A percentile compares a stretch with the other conserved stretches of the same genome.
These are phyloP conservation scores for Flagelloscypha sp. DNA, from an alignment of 768 basidiomycete genomes.

Conservation along the genomic window DNA sequence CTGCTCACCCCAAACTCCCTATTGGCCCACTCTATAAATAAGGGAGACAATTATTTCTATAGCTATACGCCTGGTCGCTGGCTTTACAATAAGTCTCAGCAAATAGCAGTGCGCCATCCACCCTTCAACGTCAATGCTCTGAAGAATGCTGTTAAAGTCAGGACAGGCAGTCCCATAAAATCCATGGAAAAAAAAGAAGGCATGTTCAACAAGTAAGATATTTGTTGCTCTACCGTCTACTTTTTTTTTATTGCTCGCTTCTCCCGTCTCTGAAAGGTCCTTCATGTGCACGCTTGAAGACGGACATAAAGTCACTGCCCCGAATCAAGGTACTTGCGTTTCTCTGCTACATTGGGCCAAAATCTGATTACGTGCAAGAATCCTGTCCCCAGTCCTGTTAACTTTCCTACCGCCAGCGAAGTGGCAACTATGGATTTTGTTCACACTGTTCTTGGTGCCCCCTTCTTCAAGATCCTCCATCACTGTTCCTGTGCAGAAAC, in stretches of 20 bases:
- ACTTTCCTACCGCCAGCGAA: constrained; percentile 25
- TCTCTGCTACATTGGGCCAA: too few species aligned
- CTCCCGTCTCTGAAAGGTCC: too few species aligned
- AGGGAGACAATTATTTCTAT: too few species aligned
- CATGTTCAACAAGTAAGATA: constrained; percentile 12
- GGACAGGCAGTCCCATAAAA: too few species aligned
- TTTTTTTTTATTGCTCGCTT: not conserved
- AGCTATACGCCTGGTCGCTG: constrained; percentile 14
- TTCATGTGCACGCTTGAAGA: too few species aligned
- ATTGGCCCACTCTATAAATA: too few species aligned
- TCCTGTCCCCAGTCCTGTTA: constrained; percentile 18
- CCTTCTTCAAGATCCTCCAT: constrained; percentile 20
- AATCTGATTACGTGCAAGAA: constrained; percentile 11
- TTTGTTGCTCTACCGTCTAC: too few species aligned
- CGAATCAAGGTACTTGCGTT: too few species aligned
- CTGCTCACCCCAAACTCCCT: constrained; percentile 13
- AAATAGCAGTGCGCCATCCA: constrained; percentile 10
- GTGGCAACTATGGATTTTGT: constrained; percentile 27
- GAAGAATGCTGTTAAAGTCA: constrained; percentile 14
- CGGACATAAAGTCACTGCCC: constrained; percentile 12
- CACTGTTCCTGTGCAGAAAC: constrained; percentile 18
- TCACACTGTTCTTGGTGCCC: constrained; percentile 17
- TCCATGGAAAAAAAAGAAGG: constrained; percentile 12
- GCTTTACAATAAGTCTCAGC: constrained; percentile 19
- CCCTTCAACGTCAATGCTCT: constrained; percentile 15